Base-by-base conservation (phyloP, 2,329 filamentous ascomycete species). In the Colletotrichum filicis region DNA sequence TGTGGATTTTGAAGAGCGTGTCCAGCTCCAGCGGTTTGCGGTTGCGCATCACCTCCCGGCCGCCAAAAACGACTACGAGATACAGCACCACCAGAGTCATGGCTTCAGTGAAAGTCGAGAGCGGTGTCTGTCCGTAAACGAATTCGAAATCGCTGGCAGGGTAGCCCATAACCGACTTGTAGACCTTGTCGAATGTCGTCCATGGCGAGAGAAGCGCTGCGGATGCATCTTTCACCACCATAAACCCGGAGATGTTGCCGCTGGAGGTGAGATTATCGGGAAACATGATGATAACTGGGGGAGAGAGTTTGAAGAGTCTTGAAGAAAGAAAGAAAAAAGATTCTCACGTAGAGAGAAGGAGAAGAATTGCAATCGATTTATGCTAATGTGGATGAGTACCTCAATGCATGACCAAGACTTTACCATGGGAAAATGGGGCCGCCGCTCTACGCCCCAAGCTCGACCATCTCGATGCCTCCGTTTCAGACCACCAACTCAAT, bases 1-100 rank as follows among this genome's bases (percentile, higher is more conserved):
- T 97, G 89, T 97, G 95, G 78, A 97, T 88, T 86, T 96, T 93
- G 87, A 97, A 97, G 67, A 95, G 85, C 14, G 88, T 86, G 12
- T 92, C 95, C 77, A 97, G 88, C 87, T 95, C 93, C 85, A 95
- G 90, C 6, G 95, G 87, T 78, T 91, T 87, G 71, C 93, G 89
- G 78, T 92, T 91, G 83, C 92, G 92, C 94, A 97, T 97, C 76
- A 95, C 80, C 84, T 95, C 93, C 74, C 94, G 89, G 66, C 95
- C 95, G 73, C 94, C 94, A 76, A 97, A 95, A 78, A 97, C 94
- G 83, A 96, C 85, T 74, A 92, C 84, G 83, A 97, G 96, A 90
- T 97, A 97, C 79, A 92, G 85, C 77, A 92, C 84, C 77, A 96
- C 90, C 79, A 93, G 91, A 73, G 91, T 87, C 67, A 89, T 87